phyloP scores from a whole-genome alignment of 805 yeast species.

The Debaryomyces prosopidis region DNA sequence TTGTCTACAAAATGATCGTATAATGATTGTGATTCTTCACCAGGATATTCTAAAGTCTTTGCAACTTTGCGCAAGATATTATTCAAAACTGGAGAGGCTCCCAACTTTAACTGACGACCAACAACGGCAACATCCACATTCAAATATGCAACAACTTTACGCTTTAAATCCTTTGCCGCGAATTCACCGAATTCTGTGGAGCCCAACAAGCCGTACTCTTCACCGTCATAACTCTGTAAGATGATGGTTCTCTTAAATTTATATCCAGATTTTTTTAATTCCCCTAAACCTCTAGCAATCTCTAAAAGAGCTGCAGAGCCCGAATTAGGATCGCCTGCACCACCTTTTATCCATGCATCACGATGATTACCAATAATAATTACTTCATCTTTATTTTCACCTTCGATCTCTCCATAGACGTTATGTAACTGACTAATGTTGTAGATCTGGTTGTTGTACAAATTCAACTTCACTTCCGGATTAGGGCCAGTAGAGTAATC shows the following conservation, averaged over 20 bases:
- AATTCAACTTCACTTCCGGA: conserved; percentile 34
- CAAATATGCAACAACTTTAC: conserved; percentile 49
- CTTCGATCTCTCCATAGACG: conserved; percentile 46
- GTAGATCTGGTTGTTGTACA: conserved; percentile 40
- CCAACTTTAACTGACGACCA: conserved; percentile 50
- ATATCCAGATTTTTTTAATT: conserved; percentile 35
- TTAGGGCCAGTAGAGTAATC: conserved; percentile 43
- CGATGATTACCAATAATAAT: conserved; percentile 46
- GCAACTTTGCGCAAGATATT: conserved; percentile 46
- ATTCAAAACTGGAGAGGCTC: conserved; percentile 59
- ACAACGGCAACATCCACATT: conserved; percentile 53
- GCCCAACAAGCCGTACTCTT: conserved; percentile 53
- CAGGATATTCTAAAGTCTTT: conserved; percentile 44
- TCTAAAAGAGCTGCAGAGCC: conserved; percentile 45
- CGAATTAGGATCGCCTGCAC: conserved; percentile 49
- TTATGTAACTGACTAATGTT: conserved; percentile 43
- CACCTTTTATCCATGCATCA: conserved; percentile 50
- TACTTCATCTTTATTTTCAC: conserved; percentile 38
- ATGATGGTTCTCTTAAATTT: conserved; percentile 40
- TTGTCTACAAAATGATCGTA: conserved; percentile 47
- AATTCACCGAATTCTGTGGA: conserved; percentile 59
- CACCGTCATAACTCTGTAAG: conserved; percentile 44
- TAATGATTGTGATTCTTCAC: conserved; percentile 39
- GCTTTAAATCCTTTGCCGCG: conserved; percentile 37
- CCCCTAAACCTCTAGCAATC: conserved; percentile 43